Evolutionary conservation across 805 yeast species (phyloP).

Genomic region (Saturnispora bothae): DNA sequence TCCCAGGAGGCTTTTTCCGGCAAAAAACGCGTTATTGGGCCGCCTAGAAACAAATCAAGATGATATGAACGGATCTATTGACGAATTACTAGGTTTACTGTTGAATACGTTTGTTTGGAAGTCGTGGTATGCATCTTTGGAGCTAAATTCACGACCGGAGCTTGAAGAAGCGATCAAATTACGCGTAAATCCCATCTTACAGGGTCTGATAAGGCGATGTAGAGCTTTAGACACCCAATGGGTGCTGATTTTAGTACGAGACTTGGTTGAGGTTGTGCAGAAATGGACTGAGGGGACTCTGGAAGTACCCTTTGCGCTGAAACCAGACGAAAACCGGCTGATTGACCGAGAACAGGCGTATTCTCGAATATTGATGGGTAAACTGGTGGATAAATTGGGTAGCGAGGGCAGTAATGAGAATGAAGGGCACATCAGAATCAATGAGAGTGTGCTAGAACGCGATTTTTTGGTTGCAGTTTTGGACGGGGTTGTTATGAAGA

Average conservation of each 20-base stretch:
- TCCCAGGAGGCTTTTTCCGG: too few species aligned
- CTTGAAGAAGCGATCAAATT: slow-evolving; percentile 32
- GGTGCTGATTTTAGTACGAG: slow-evolving; percentile 3
- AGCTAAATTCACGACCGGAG: slow-evolving; percentile 28
- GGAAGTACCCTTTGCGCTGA: neutral
- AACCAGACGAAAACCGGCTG: neutral
- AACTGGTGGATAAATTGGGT: slow-evolving; percentile 15
- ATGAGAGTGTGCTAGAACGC: slow-evolving; percentile 25
- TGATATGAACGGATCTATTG: too few species aligned
- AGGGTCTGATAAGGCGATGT: slow-evolving; percentile 29
- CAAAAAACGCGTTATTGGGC: too few species aligned
- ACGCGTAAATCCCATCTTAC: slow-evolving; percentile 30
- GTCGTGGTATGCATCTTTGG: slow-evolving; percentile 35
- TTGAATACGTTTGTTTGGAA: slow-evolving; percentile 35
- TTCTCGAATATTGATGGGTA: neutral
- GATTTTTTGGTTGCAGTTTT: slow-evolving; percentile 31
- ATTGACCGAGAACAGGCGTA: slow-evolving; percentile 6
- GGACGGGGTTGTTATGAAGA: slow-evolving; percentile 33
- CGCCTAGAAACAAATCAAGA: too few species aligned
- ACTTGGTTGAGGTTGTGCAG: slow-evolving; percentile 3
- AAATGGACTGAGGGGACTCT: slow-evolving; percentile 1
- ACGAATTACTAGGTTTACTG: too few species aligned
- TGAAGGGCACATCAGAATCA: too few species aligned
- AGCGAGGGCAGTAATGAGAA: too few species aligned
- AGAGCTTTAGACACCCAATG: slow-evolving; percentile 7